Evolutionary conservation across 345 rosid species (phyloP), one percentile per base, ranked within the genome.

Genomic region (Populus deltoides): DNA sequence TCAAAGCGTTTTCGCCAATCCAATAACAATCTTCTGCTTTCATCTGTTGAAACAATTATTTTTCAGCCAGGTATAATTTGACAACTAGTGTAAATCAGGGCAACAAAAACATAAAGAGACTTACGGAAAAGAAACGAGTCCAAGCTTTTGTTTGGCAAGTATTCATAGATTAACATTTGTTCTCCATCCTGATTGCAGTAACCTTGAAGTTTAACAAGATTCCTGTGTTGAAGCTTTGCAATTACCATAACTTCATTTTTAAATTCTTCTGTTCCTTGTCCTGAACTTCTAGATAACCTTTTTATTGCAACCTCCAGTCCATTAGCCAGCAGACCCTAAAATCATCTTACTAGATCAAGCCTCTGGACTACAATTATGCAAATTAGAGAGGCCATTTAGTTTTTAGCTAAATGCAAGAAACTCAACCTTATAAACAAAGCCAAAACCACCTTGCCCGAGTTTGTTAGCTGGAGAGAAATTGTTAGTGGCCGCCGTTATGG

Each of bases 131-230:
- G 83, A 84, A 89, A 87, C 75, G 72, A 73, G 76, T 92, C 95
- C 3, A 92, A 89, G 43, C 43, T 39, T 8, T 39, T 39, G 43
- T 39, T 39, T 0, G 89, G 89, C 74, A 92, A 86, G 81, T 88
- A 92, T 81, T 92, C 97, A 15, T 92, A 92, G 66, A 92, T 88
- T 73, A 92, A 87, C 86, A 92, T 91, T 87, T 86, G 81, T 61
- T 91, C 91, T 12, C 85, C 88, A 71, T 81, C 86, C n/a, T 76
- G 80, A 17, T 82, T 88, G 78, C 92, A 53, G 11, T 27, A 66
- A 51, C 72, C 77, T 63, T 67, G 45, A 39, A 39, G 43, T 39
- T 39, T 39, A 12, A 39, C 43, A 2, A 39, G 43, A 39, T 39
- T 39, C 10, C 43, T 39, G 43, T 39, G 43, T 39, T 39, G 43